Evolutionary conservation across 2,329 filamentous ascomycete species (phyloP), one percentile per base, ranked within the genome.

Genomic region (Fusarium staphyleae): DNA sequence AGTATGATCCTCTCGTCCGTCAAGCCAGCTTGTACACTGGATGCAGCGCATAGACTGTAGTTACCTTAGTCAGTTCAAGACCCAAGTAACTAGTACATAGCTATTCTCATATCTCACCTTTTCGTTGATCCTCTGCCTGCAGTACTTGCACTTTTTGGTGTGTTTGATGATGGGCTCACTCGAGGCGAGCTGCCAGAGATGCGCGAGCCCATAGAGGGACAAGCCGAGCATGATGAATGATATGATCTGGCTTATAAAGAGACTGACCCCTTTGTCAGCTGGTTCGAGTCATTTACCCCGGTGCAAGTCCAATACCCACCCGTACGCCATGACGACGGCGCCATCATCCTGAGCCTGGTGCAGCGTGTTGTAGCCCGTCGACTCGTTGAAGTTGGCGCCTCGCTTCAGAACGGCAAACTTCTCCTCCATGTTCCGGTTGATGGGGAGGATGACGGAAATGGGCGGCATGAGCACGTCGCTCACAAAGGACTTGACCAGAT

Each of bases 141-240:
- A 89, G 66, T 87, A 91, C 66, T 77, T 81, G 74, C 88, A 91
- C 72, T 85, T 88, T 45, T 86, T 78, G 19, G 82, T 84, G 61
- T 82, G 84, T 75, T 90, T 90, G 69, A 91, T 88, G 58, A 91
- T 87, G 12, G 84, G 82, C 45, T 90, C 87, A 10, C 81, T 77
- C 11, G 82, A 84, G 10, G 85, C 67, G 56, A 77, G 78, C 62
- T 86, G 84, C 68, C 90, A 91, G 32, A 83, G 35, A 42, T 79
- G 78, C 1, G 87, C 87, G 22, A 91, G 77, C 0, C 77, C 73
- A 68, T 90, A 91, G 9, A 91, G 75, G 11, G 83, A 81, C 13
- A 89, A 41, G 3, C 87, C 88, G 4, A 91, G 77, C 46, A 85
- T 82, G 18, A 86, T 34, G 57, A 91, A 91, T 48, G 87, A 84